Conservation (phyloP, 768 basidiomycete genomes). For the Amanita rubescens region DNA sequence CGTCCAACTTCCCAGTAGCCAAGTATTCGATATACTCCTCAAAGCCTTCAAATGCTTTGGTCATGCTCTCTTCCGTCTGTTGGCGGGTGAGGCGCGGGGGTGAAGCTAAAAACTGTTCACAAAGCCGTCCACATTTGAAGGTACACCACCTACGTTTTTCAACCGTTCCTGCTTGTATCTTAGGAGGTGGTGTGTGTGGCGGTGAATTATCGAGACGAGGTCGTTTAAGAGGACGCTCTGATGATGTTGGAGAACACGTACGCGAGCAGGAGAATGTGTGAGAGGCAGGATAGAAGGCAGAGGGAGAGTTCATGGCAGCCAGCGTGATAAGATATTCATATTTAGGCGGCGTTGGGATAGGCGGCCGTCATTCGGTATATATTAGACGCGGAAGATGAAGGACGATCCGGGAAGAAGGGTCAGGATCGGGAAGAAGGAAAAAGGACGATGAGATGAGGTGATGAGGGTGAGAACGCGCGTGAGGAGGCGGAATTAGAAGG, state of each 20-base stretch:
- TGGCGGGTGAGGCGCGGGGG: constrained; percentile 4
- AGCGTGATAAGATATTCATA: no score
- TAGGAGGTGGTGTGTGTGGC: no score
- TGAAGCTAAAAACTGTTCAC: constrained; percentile 10
- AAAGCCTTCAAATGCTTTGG: constrained; percentile 9
- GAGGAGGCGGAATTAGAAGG: no score
- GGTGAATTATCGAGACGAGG: constrained; percentile 1
- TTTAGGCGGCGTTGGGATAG: no score
- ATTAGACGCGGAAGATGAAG: no score
- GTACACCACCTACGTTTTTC: constrained; percentile 10
- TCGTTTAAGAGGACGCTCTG: constrained; percentile 4
- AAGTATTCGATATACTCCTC: constrained; percentile 3
- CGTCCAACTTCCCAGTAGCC: no score
- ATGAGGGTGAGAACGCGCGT: no score
- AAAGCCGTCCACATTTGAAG: constrained; percentile 10
- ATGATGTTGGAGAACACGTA: not conserved
- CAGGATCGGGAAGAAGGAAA: no score
- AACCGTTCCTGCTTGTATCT: not conserved
- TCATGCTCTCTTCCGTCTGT: constrained; percentile 5
- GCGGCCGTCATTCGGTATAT: no score
- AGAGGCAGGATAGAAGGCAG: not conserved
- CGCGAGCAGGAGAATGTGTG: not conserved
- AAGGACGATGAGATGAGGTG: no score
- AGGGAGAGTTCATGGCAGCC: no score
- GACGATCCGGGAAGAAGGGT: no score